Percentiles rank a stretch among this genome's conserved stretches.
These are phyloP conservation scores for Euphorbia neoarborescens DNA, from an alignment of 441 rosid species.

Conservation along the genomic window DNA sequence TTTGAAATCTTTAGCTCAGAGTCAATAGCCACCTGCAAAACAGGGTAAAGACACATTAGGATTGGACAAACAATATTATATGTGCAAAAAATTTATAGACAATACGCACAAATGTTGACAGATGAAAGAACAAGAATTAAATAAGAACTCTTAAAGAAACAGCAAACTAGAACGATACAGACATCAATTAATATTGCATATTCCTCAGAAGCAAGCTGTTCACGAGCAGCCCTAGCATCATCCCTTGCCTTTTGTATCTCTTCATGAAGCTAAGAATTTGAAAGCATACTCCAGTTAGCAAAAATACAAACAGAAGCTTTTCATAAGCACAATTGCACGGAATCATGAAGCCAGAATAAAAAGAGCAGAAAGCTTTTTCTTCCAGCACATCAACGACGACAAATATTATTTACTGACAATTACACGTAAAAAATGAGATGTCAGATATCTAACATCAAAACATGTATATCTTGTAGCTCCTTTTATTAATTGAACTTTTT, in stretches of 20 bases:
- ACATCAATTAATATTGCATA: slow-evolving; percentile 35
- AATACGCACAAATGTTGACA: slow-evolving; percentile 1
- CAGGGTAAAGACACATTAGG: slow-evolving; percentile 17
- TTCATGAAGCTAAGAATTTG: slow-evolving; percentile 43
- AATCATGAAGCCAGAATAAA: slow-evolving; percentile 13
- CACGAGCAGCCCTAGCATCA: slow-evolving; percentile 50
- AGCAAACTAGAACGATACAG: slow-evolving; percentile 26
- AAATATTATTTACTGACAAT: background rate
- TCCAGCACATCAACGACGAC: background rate
- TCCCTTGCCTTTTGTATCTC: slow-evolving; percentile 58
- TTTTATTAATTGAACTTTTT: background rate
- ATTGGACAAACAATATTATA: slow-evolving; percentile 11
- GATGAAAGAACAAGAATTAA: slow-evolving; percentile 10
- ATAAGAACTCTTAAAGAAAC: slow-evolving; percentile 18
- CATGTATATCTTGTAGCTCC: background rate
- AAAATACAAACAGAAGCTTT: slow-evolving; percentile 9
- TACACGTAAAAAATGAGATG: background rate
- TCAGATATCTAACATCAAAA: background rate
- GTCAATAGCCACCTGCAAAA: slow-evolving; percentile 33
- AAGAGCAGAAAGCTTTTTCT: background rate
- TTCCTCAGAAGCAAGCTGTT: slow-evolving; percentile 43
- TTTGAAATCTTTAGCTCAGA: slow-evolving; percentile 35
- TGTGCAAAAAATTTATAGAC: slow-evolving; percentile 7
- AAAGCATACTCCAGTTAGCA: background rate
- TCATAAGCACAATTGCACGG: slow-evolving; percentile 9